phyloP scores from a whole-genome alignment of 2,329 filamentous ascomycete species.

The Botrytis byssoidea region DNA sequence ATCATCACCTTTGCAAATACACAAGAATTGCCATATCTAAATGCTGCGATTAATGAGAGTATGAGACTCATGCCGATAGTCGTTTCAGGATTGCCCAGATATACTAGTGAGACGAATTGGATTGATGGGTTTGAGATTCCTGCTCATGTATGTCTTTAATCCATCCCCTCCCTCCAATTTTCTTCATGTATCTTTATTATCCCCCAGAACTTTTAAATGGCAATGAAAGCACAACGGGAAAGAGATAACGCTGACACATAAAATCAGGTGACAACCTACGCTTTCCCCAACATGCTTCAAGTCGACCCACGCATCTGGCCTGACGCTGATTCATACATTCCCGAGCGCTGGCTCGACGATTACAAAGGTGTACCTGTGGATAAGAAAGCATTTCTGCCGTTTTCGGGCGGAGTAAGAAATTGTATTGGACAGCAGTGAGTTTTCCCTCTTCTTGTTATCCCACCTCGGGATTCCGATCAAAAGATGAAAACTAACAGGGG shows the following conservation, averaged over 20 bases:
- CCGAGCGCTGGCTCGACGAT: slow-evolving; percentile 29
- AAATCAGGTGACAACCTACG: slow-evolving; percentile 16
- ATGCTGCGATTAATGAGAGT: slow-evolving; percentile 29
- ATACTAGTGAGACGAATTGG: slow-evolving; percentile 20
- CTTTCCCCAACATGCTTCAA: neutral
- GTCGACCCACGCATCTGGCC: slow-evolving; percentile 27
- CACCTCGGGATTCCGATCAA: rapidly evolving
- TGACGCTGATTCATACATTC: slow-evolving; percentile 26
- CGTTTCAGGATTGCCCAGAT: slow-evolving; percentile 23
- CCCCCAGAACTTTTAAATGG: neutral
- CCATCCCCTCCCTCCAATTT: neutral
- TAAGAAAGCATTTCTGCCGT: slow-evolving; percentile 27
- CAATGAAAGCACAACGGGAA: neutral
- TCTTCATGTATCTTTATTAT: rapidly evolving
- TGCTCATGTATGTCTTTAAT: neutral
- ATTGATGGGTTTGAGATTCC: slow-evolving; percentile 29
- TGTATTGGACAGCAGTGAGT: slow-evolving; percentile 15
- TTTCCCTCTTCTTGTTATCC: no score
- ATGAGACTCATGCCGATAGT: slow-evolving; percentile 29
- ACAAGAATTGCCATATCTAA: slow-evolving; percentile 29
- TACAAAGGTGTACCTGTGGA: slow-evolving; percentile 16
- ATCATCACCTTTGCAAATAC: slow-evolving; percentile 26
- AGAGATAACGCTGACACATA: neutral
- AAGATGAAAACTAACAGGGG: neutral
- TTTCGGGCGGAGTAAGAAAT: slow-evolving; percentile 2